Evolutionary conservation across 2,329 filamentous ascomycete genomes (phyloP), one percentile per base, ranked within the genome.

Genomic region (Fusarium odoratissimum): DNA sequence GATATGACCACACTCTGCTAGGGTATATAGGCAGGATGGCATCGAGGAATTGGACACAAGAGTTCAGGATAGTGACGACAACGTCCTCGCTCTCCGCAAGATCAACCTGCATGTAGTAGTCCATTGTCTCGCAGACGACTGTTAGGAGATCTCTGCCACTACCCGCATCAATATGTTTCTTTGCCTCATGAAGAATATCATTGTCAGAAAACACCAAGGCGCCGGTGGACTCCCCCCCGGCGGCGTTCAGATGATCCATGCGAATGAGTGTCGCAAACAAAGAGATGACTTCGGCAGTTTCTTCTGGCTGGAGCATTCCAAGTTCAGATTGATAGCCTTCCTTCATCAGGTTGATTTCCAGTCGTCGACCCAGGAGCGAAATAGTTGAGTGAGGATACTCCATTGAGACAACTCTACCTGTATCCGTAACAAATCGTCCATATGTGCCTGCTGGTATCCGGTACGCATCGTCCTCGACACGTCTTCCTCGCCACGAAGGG

Each of bases 1-100:
- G 88, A 79, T 95, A 93, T 7, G 95, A 95, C 95, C 96, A 98
- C 10, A 97, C 91, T 67, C 95, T 88, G 63, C 92, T 93, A 1
- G 96, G 95, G 57, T 92, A 90, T n/a, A 88, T 92, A 75, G 88
- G 86, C 31, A 96, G 82, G 23, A 97, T 84, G 6, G 92, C 90
- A 74, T 92, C 89, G 41, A 97, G 84, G 77, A 98, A 98, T 59
- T 94, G 91, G 28, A 95, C 83, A 79, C 94, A 97, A 30, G 93
- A 90, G 16, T 86, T 84, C 62, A 91, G 80, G 52, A 95, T 87
- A 4, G 91, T 86, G 33, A 97, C 86, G 40, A 91, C 89, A 45
- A 91, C 83, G 16, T 90, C 89, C 44, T 91, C 90, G n/a, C 89
- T 86, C 41, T 87, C 85, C 19, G 82, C 80, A 28, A 84, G 80